phyloP scores from a whole-genome alignment of 331 rosid species.

The Malus hybrid region DNA sequence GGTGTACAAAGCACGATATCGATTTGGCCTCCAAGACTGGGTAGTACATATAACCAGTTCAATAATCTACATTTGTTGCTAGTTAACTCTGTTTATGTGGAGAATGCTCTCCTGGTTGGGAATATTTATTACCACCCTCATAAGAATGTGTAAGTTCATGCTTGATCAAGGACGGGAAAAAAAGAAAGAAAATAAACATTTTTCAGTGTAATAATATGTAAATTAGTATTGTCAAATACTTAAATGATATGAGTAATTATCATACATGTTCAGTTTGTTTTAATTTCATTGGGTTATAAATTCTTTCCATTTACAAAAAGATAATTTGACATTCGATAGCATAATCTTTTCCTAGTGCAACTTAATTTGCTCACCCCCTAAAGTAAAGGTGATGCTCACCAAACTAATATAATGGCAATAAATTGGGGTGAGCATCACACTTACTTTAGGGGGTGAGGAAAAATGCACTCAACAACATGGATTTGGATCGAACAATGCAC shows the following conservation, averaged over 20 bases:
- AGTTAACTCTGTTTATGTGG: neutral
- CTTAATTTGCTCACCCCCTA: too few species aligned
- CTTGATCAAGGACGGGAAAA: neutral
- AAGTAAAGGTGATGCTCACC: too few species aligned
- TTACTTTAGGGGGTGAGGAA: too few species aligned
- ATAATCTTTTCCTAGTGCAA: too few species aligned
- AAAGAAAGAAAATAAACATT: neutral
- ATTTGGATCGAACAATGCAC: neutral
- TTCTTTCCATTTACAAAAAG: neutral
- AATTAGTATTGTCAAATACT: neutral
- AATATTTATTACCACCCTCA: slow-evolving; percentile 12
- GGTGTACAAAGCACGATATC: neutral
- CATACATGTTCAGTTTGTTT: neutral
- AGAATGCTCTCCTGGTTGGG: slow-evolving; percentile 7
- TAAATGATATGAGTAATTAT: neutral
- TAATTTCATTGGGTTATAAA: neutral
- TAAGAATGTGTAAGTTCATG: neutral
- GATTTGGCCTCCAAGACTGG: neutral
- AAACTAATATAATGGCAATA: too few species aligned
- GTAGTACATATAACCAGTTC: neutral
- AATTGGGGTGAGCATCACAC: too few species aligned
- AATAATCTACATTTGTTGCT: neutral
- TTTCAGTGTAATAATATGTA: neutral
- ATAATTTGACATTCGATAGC: too few species aligned
- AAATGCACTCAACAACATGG: neutral